These are phyloP conservation scores for Penicillium sp. DNA, from an alignment of 2,329 filamentous ascomycete species.

Conservation along the genomic window DNA sequence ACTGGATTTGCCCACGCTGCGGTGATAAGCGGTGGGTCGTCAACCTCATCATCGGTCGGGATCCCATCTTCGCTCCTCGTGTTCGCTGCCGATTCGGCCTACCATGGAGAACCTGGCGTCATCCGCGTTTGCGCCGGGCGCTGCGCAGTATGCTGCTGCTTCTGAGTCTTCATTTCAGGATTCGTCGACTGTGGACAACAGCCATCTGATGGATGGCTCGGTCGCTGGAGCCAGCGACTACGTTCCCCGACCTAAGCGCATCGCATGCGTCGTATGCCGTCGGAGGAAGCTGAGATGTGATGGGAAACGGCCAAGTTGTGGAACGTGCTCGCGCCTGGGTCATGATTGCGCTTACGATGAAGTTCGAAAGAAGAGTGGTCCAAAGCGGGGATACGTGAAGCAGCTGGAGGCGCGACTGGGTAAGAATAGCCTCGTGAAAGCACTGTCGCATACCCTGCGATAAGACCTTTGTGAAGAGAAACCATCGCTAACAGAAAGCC, in stretches of 20 bases:
- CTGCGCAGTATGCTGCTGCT: slow-evolving; percentile 36
- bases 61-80: slow-evolving; percentile 13
- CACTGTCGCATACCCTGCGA: slow-evolving; percentile 2
- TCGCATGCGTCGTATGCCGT: slow-evolving; percentile 92
- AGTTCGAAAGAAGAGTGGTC: slow-evolving; percentile 89
- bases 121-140: slow-evolving; percentile 20
- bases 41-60: slow-evolving; percentile 18
- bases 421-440: slow-evolving; percentile 52
- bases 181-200: slow-evolving; percentile 24
- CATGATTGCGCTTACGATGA: slow-evolving; percentile 92
- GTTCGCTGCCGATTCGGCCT: slow-evolving; percentile 9
- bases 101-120: slow-evolving; percentile 26
- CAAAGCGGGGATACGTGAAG: slow-evolving; percentile 93
- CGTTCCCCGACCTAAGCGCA: slow-evolving; percentile 81
- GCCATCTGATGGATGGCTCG: slow-evolving; percentile 38
- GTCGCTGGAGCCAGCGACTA: slow-evolving; percentile 56
- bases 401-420: slow-evolving; percentile 88
- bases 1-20: slow-evolving; percentile 4
- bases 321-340: slow-evolving; percentile 82
- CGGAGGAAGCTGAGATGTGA: slow-evolving; percentile 93
- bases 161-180: slow-evolving; percentile 19
- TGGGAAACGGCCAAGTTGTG: slow-evolving; percentile 79
- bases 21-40: slow-evolving; percentile 17
- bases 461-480: neutral
- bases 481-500: slow-evolving; percentile 19